Conservation (phyloP, 2,329 filamentous ascomycete genomes). For the Periglandula ipomoeae region DNA sequence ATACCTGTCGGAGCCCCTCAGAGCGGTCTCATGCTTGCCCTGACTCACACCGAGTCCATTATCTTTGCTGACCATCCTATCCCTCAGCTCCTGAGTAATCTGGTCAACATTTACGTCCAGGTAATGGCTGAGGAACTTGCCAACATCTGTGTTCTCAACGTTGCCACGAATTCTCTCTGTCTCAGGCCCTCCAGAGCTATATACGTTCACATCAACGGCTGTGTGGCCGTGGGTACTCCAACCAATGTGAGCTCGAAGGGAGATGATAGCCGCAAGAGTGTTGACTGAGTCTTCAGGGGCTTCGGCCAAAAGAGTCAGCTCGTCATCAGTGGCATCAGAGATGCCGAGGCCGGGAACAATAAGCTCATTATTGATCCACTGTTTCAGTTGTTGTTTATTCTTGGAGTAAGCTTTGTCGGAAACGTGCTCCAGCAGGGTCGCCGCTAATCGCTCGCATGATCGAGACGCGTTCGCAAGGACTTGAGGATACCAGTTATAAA, state of each 20-base stretch:
- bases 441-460: constrained; percentile 62
- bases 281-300: constrained; percentile 43
- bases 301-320: constrained; percentile 58
- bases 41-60: neutral
- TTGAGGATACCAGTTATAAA: constrained; percentile 70
- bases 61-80: constrained; percentile 32
- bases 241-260: constrained; percentile 76
- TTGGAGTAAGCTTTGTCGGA: constrained; percentile 22
- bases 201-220: constrained; percentile 94
- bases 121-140: constrained; percentile 70
- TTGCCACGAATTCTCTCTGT: constrained; percentile 66
- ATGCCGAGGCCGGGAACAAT: constrained; percentile 68
- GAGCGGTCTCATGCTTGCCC: neutral
- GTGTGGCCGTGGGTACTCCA: constrained; percentile 94
- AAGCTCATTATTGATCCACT: constrained; percentile 61
- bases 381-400: constrained; percentile 34
- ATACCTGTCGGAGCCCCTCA: neutral
- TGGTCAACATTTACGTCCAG: constrained; percentile 69
- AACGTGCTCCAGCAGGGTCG: constrained; percentile 53
- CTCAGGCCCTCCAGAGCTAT: constrained; percentile 62
- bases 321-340: constrained; percentile 57
- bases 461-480: constrained; percentile 70
- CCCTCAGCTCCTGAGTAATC: constrained; percentile 66
- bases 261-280: constrained; percentile 76
- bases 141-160: constrained; percentile 90